Percentiles rank a stretch among this genome's conserved stretches.
Conservation (phyloP, 2,329 filamentous ascomycete genomes). For the Penicillium sp. region DNA sequence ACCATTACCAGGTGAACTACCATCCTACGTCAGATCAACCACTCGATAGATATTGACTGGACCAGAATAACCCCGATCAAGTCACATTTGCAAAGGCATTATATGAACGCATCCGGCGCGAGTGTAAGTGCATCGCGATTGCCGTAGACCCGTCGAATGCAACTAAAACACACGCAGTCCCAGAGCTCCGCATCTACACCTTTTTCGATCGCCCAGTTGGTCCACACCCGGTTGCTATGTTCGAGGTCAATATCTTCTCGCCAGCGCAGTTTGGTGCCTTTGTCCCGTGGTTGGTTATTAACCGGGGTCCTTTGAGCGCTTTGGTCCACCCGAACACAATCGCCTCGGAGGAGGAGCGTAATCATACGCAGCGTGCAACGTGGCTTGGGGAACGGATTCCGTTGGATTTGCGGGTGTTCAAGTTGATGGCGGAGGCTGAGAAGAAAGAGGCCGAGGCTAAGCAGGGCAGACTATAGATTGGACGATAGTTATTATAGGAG, state of each 20-base stretch:
- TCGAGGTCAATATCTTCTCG: constrained; percentile 83
- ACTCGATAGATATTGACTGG: no score
- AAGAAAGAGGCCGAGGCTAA: constrained; percentile 16
- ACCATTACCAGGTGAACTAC: constrained; percentile 58
- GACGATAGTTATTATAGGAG: no score
- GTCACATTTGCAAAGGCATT: constrained; percentile 63
- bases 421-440: constrained; percentile 24
- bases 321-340: constrained; percentile 75
- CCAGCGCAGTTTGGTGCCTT: constrained; percentile 87
- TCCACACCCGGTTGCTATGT: constrained; percentile 80
- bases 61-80: constrained; percentile 57
- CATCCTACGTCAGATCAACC: not conserved
- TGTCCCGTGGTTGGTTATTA: constrained; percentile 74
- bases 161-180: constrained; percentile 50
- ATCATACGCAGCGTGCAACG: constrained; percentile 42
- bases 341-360: constrained; percentile 46
- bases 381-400: constrained; percentile 46
- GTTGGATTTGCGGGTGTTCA: constrained; percentile 39
- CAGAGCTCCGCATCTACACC: constrained; percentile 74
- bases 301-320: constrained; percentile 71
- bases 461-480: constrained; percentile 5
- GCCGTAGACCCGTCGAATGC: not conserved
- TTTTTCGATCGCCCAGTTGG: constrained; percentile 74
- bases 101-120: constrained; percentile 70
- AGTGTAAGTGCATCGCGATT: constrained; percentile 57